These are phyloP conservation scores for Botryotinia narcissicola DNA, from an alignment of 2,329 filamentous ascomycete species.

Conservation along the genomic window DNA sequence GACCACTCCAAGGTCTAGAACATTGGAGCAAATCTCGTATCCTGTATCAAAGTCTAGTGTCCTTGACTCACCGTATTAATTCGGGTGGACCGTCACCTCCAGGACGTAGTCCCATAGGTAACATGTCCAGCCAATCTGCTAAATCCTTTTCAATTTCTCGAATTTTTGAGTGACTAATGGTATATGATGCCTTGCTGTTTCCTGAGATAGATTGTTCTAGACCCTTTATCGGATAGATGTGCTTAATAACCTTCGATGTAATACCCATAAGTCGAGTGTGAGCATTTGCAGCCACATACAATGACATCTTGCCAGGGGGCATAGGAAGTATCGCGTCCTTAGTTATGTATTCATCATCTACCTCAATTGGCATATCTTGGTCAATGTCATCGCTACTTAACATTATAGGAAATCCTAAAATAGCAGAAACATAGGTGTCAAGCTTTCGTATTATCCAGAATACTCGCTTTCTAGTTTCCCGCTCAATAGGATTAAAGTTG, in stretches of 20 bases:
- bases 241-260: slow-evolving; percentile 61
- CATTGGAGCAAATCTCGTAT: background rate
- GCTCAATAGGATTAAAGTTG: slow-evolving; percentile 60
- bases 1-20: background rate
- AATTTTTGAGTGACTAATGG: slow-evolving; percentile 62
- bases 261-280: slow-evolving; percentile 63
- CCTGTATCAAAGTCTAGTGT: background rate
- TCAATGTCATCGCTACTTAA: slow-evolving; percentile 65
- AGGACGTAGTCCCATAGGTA: slow-evolving; percentile 76
- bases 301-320: slow-evolving; percentile 52
- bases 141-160: slow-evolving; percentile 64
- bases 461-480: slow-evolving; percentile 60
- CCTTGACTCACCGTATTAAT: slow-evolving; percentile 63
- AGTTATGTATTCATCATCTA: slow-evolving; percentile 68
- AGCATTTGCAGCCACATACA: slow-evolving; percentile 64
- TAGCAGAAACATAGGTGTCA: slow-evolving; percentile 67
- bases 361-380: slow-evolving; percentile 61
- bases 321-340: slow-evolving; percentile 54
- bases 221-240: slow-evolving; percentile 63
- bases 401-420: slow-evolving; percentile 64
- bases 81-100: slow-evolving; percentile 73
- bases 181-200: slow-evolving; percentile 48
- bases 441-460: slow-evolving; percentile 69
- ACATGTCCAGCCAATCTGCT: slow-evolving; percentile 59
- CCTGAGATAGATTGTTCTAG: slow-evolving; percentile 46